A percentile compares a stretch with the other conserved stretches of the same genome.
These are phyloP conservation scores for Globisporangium cystogenes DNA, from an alignment of 352 stramenopile species.

Conservation along the genomic window DNA sequence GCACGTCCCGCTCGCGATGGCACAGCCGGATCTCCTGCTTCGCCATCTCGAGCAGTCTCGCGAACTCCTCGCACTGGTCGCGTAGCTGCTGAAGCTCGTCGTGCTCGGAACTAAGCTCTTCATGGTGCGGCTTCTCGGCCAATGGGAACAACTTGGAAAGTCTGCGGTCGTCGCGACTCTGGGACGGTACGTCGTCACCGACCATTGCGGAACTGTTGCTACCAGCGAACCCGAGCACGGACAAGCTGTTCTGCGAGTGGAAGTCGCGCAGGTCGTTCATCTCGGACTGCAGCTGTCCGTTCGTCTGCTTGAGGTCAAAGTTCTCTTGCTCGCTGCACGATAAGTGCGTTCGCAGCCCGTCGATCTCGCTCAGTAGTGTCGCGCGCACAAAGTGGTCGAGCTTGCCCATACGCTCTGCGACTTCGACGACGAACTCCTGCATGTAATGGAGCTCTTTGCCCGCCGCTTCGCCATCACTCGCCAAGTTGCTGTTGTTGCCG, in stretches of 20 bases:
- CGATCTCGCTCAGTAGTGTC: constrained; percentile 26
- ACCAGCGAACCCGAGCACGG: constrained; percentile 1
- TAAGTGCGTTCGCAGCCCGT: constrained; percentile 10
- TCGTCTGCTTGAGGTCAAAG: constrained; percentile 8
- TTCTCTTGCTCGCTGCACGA: constrained; percentile 12
- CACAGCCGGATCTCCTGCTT: constrained; percentile 70
- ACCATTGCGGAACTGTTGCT: not conserved
- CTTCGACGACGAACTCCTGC: constrained; percentile 32
- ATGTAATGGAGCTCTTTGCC: constrained; percentile 39
- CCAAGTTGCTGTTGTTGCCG: not conserved
- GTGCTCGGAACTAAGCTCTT: constrained; percentile 15
- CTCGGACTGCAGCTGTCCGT: constrained; percentile 30
- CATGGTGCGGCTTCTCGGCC: constrained; percentile 7
- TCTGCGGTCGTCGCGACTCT: not conserved
- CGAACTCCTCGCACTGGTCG: constrained; percentile 45
- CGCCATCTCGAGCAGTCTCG: constrained; percentile 52
- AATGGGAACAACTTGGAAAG: constrained; percentile 9
- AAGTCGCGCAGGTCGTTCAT: constrained; percentile 40
- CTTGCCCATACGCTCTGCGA: constrained; percentile 31
- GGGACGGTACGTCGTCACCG: not conserved
- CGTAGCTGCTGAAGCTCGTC: constrained; percentile 34
- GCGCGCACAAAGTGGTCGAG: constrained; percentile 31
- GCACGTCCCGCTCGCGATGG: constrained; percentile 46
- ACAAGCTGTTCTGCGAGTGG: constrained; percentile 24
- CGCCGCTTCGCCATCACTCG: not conserved